Percentiles rank a stretch among this genome's conserved stretches.
phyloP scores from a whole-genome alignment of 148 eudicot species.

The Fallopia convolvulus region DNA sequence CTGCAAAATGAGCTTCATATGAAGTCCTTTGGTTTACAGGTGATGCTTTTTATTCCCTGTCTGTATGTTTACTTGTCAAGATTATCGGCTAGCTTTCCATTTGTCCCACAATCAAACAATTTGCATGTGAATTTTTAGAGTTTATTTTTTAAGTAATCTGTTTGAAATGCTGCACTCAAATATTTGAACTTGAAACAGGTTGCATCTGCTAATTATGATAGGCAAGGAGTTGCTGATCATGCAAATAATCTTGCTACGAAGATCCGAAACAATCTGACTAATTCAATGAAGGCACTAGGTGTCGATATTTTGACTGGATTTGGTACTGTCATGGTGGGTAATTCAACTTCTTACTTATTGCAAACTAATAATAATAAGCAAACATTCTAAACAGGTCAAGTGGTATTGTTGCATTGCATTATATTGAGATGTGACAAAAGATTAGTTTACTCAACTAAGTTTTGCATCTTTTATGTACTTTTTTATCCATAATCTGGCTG shows the following conservation, averaged over 20 bases:
- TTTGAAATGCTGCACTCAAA: not conserved
- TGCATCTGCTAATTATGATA: constrained; percentile 92
- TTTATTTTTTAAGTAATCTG: not conserved
- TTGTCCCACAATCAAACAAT: no score
- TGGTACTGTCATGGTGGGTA: constrained; percentile 79
- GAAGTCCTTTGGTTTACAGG: constrained; percentile 98
- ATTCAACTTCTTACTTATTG: not conserved
- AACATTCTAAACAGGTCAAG: not conserved
- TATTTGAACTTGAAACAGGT: constrained; percentile 40
- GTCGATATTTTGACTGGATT: constrained; percentile 94
- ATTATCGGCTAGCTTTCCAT: no score
- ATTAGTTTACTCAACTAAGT: not conserved
- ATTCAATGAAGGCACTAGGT: constrained; percentile 86
- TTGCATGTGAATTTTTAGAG: no score
- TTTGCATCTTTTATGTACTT: not conserved
- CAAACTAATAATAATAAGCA: not conserved
- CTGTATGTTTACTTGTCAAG: no score
- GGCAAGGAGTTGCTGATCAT: constrained; percentile 97
- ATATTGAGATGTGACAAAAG: not conserved
- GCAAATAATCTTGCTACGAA: constrained; percentile 91
- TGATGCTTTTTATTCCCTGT: constrained; percentile 11
- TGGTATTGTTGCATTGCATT: not conserved
- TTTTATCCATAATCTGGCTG: not conserved
- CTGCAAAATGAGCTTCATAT: constrained; percentile 96
- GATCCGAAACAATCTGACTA: constrained; percentile 76